Percentiles rank a stretch among this genome's conserved stretches.
Conservation (phyloP, 345 rosid species). For the Arabidopsis suecica region DNA sequence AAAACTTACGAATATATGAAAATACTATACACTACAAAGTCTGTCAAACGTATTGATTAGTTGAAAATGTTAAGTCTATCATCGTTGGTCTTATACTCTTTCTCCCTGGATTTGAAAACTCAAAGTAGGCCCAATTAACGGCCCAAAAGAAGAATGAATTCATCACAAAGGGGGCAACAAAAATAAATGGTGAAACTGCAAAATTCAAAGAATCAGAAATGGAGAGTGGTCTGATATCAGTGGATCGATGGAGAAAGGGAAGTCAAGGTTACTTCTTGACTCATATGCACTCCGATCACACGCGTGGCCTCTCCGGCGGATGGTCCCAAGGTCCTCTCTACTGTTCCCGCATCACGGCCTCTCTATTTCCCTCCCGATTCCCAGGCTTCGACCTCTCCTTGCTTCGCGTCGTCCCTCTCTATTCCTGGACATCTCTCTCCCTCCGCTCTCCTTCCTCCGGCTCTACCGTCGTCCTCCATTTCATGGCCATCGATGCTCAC, state of each 20-base stretch:
- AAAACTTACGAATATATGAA: background rate
- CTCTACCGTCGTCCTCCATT: constrained; percentile 46
- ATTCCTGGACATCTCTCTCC: constrained; percentile 62
- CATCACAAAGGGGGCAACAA: background rate
- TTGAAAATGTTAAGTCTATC: too few species aligned
- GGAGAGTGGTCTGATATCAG: constrained; percentile 78
- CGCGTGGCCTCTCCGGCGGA: constrained; percentile 59
- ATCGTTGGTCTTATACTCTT: too few species aligned
- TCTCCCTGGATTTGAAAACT: too few species aligned
- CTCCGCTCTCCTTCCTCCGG: constrained; percentile 57
- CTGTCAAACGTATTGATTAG: too few species aligned
- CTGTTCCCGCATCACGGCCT: constrained; percentile 80
- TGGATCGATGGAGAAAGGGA: constrained; percentile 69
- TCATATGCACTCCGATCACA: constrained; percentile 79
- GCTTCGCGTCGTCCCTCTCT: constrained; percentile 61
- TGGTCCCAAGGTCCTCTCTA: constrained; percentile 72
- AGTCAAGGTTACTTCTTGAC: constrained; percentile 82
- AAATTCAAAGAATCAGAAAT: constrained; percentile 38
- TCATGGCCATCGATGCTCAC: constrained; percentile 71
- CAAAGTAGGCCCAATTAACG: too few species aligned
- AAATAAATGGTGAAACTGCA: constrained; percentile 1
- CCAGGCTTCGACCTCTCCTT: constrained; percentile 67
- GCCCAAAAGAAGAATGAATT: background rate
- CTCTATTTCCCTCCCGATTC: constrained; percentile 72
- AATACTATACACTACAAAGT: too few species aligned